A percentile compares a stretch with the other conserved stretches of the same genome.
Evolutionary conservation across 768 basidiomycete species (phyloP).

Genomic region (Thelephora ganbajun): DNA sequence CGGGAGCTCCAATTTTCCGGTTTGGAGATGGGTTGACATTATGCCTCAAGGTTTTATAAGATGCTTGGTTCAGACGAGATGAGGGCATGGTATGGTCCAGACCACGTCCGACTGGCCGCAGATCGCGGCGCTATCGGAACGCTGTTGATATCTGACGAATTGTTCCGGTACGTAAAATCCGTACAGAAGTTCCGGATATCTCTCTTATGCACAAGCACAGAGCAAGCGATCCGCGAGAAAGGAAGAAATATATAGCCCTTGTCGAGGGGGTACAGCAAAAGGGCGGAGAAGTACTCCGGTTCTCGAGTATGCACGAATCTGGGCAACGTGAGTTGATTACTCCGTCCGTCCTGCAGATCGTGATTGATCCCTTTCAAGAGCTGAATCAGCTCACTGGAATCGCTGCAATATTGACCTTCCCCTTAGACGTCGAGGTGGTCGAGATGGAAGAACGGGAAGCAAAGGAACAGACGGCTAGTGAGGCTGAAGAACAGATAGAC

Average conservation of each 20-base stretch:
- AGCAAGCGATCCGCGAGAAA: conserved; percentile 59
- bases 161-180: conserved; percentile 56
- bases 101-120: conserved; percentile 83
- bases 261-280: conserved; percentile 83
- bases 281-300: conserved; percentile 89
- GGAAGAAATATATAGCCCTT: conserved; percentile 76
- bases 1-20: not conserved
- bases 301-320: conserved; percentile 99
- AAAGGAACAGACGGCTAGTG: conserved; percentile 21
- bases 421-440: conserved; percentile 88
- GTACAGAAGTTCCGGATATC: not conserved
- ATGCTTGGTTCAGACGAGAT: conserved; percentile 92
- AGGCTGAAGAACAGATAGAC: too few species aligned
- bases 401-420: conserved; percentile 92
- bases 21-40: not conserved
- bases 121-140: conserved; percentile 91
- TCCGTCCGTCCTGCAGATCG: not conserved
- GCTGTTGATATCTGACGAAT: conserved; percentile 84
- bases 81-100: conserved; percentile 96
- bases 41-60: conserved; percentile 73
- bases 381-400: conserved; percentile 93
- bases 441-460: conserved; percentile 84
- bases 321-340: conserved; percentile 71
- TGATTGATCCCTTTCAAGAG: conserved; percentile 32
- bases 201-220: conserved; percentile 22